Evolutionary conservation across 129 eudicot species (phyloP), one percentile per base, ranked within the genome.

Genomic region (Arctium minus): DNA sequence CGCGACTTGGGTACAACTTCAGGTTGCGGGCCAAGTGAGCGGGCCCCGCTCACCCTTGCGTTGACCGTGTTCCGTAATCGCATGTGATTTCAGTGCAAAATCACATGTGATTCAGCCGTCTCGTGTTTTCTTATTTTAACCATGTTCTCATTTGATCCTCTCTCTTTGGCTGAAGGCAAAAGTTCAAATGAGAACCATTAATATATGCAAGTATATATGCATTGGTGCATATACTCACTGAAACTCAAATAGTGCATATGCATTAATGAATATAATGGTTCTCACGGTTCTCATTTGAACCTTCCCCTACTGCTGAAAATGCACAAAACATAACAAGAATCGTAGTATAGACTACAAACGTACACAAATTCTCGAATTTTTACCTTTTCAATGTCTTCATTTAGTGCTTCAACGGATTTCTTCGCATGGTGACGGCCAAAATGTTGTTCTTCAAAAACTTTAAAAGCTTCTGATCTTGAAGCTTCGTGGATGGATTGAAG

Each of bases 371-470:
- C 73, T 8, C 18, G 31, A 35, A 75, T 68, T 38, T n/a, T 13
- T 79, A 96, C 99, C 92, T 93, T 93, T 44, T 93, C 88, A 39
- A 96, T 86, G 71, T 90, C 97, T 84, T 91, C 95, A 70, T 89
- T 87, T 82, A 93, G 88, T 74, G 85, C 72, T 78, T 91, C 94
- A 39, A 86, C 94, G 3, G 99, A 96, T 88, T 75, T 90, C 89
- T 89, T 90, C 27, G 98, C 99, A 90, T 96, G 99, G 69, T 89
- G 93, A 33, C 87, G 99, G 70, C 99, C 99, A 88, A 96, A 96
- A 87, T 93, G 99, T 83, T 96, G 97, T 78, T 93, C 94, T 3
- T 93, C 98, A 81, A 96, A 96, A 68, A 86, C 85, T 77, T 77
- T 83, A 80, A 96, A 78, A 22, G 99, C 86, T 50, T 88, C 92